Evolutionary conservation across 2,329 filamentous ascomycete species (phyloP), one percentile per base, ranked within the genome.

Genomic region (Fusarium incarnatum): DNA sequence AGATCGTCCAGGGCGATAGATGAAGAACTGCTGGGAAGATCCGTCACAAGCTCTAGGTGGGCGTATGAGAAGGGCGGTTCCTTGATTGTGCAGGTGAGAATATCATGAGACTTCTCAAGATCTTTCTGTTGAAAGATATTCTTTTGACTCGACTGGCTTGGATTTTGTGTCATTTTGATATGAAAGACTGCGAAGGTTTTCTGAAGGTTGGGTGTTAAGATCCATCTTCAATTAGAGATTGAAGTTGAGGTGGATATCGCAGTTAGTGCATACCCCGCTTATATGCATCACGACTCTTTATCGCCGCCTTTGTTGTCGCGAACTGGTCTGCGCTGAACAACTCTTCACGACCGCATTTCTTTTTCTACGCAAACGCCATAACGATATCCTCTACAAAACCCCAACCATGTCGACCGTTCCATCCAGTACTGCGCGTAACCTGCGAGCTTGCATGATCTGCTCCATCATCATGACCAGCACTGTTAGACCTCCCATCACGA

Each of bases 391-490:
- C 30, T 40, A 23, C 37, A 23, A 32, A 41, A 27, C 12, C 22
- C 25, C 44, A 54, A 50, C 11, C 30, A 85, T 85, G 83, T 81
- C 75, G 18, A 72, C 74, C 18, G 91, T 94, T 67, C 83, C 92
- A 18, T 87, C 92, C 9, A 87, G 85, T 79, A 92, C 96, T 82
- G 90, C 92, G 83, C 93, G 94, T 82, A 91, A 93, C 79, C 88
- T 97, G 73, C 94, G 96, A 82, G 96, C 96, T 77, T 99, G 96
- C 86, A 98, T 99, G 94, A 94, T 98, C 74, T 99, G 96, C 88
- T 95, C 94, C 57, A 92, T 98, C 78, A 93, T 98, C 71, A 94
- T 95, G 85, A 91, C 92, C 66, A 89, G 91, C 77, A 86, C 86
- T 72, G 92, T 94, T 84, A 73, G 87, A 79, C 52, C 56, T 48